Percentiles rank a stretch among this genome's conserved stretches.
These are phyloP conservation scores for Lunularia cruciata DNA, from an alignment of 225 moss, liverwort and hornwort genomes.

Conservation along the genomic window DNA sequence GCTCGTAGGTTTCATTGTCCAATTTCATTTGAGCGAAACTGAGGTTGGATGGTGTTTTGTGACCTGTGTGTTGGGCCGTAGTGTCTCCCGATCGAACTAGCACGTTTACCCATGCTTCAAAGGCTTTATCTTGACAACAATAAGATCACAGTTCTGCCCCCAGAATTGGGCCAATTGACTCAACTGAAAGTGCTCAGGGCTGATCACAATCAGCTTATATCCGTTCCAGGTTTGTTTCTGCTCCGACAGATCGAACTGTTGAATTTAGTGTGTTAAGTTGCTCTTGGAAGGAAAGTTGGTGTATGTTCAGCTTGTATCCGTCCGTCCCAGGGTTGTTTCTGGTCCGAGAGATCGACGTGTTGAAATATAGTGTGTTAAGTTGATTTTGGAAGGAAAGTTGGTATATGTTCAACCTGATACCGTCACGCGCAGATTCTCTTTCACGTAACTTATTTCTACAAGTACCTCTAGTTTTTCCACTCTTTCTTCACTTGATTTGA, in stretches of 20 bases:
- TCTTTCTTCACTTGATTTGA: too few relatives aligned
- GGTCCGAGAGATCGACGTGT: too few relatives aligned
- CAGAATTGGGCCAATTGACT: constrained; percentile 85
- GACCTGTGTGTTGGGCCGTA: constrained; percentile 45
- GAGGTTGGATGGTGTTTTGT: constrained; percentile 18
- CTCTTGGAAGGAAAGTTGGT: too few relatives aligned
- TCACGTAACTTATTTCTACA: neutral
- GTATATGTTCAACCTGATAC: too few relatives aligned
- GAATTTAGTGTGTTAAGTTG: too few relatives aligned
- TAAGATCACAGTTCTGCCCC: constrained; percentile 81
- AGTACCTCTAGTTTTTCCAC: too few relatives aligned
- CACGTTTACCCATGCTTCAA: constrained; percentile 81
- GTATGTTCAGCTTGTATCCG: too few relatives aligned
- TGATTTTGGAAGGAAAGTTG: too few relatives aligned
- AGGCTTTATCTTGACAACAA: constrained; percentile 94
- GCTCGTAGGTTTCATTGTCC: neutral
- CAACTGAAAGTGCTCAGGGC: constrained; percentile 92
- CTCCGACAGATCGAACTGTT: too few relatives aligned
- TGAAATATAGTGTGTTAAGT: too few relatives aligned
- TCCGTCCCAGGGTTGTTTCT: too few relatives aligned
- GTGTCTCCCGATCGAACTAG: constrained; percentile 73
- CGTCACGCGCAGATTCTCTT: neutral
- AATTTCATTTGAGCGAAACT: neutral
- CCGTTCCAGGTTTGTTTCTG: constrained; percentile 76
- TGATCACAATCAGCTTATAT: constrained; percentile 90